phyloP scores from a whole-genome alignment of 805 yeast species.

The Teunomyces cretensis region DNA sequence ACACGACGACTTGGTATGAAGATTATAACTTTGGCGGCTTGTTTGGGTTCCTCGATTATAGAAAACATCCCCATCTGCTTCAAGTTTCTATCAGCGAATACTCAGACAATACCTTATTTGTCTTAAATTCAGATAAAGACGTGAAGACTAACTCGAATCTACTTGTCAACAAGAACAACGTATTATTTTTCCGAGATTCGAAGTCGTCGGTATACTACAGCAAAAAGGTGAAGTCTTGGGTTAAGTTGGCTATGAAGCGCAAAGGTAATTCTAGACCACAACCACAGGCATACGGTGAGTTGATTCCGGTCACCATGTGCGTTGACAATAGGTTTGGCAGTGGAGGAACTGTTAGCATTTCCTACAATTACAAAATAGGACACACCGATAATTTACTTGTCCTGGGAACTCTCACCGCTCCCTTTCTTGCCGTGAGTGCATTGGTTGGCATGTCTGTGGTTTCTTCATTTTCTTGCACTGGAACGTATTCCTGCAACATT shows the following conservation, averaged over 20 bases:
- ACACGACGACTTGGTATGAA: background rate
- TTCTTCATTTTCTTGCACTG: background rate
- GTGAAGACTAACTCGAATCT: background rate
- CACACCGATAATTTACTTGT: background rate
- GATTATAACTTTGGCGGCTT: background rate
- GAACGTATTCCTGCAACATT: background rate
- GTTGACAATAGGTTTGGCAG: constrained; percentile 2
- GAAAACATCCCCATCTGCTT: no score
- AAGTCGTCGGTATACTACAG: background rate
- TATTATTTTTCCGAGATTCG: background rate
- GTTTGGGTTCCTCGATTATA: background rate
- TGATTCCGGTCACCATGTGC: constrained; percentile 2
- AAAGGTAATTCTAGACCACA: background rate
- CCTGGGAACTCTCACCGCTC: background rate
- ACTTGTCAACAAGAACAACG: constrained; percentile 1
- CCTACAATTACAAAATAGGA: background rate
- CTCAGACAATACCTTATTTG: background rate
- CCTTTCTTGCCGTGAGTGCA: constrained; percentile 1
- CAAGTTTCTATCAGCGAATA: background rate
- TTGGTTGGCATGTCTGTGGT: background rate
- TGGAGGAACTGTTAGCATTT: background rate
- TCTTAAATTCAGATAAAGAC: background rate
- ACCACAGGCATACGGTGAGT: background rate
- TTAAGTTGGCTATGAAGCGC: background rate
- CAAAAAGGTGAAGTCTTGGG: background rate